These are phyloP conservation scores for Scheffersomyces insectosa DNA, from an alignment of 1,139 yeast species.

Conservation along the genomic window DNA sequence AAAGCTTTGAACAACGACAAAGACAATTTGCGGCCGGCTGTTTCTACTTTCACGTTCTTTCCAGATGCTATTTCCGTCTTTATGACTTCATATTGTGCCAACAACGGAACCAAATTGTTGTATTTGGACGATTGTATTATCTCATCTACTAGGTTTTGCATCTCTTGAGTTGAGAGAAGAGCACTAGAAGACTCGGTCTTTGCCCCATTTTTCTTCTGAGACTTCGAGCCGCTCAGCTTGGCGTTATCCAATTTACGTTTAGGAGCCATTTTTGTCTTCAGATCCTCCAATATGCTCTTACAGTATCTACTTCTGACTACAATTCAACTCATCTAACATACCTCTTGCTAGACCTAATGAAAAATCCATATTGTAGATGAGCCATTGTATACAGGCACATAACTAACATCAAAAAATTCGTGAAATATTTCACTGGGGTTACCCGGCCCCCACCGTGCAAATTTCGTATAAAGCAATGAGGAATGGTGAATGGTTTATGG, in stretches of 20 bases:
- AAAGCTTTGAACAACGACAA: slow-evolving; percentile 58
- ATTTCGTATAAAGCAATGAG: no score
- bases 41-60: slow-evolving; percentile 29
- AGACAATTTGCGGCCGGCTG: slow-evolving; percentile 49
- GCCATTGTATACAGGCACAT: slow-evolving; percentile 10
- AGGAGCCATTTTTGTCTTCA: slow-evolving; percentile 13
- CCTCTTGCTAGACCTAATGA: slow-evolving; percentile 1
- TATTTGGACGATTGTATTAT: slow-evolving; percentile 36
- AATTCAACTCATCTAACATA: not conserved
- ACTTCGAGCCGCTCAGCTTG: not conserved
- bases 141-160: slow-evolving; percentile 32
- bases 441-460: no score
- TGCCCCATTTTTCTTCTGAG: slow-evolving; percentile 4
- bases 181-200: not conserved
- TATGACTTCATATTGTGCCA: slow-evolving; percentile 36
- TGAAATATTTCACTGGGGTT: no score
- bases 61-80: slow-evolving; percentile 17
- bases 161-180: slow-evolving; percentile 25
- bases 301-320: no score
- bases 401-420: no score
- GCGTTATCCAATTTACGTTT: slow-evolving; percentile 15
- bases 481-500: no score
- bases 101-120: slow-evolving; percentile 51
- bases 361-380: slow-evolving; percentile 2
- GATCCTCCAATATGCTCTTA: no score